A percentile compares a stretch with the other conserved stretches of the same genome.
Conservation (phyloP, 495 filamentous ascomycete genomes). For the Rhypophila decipiens region DNA sequence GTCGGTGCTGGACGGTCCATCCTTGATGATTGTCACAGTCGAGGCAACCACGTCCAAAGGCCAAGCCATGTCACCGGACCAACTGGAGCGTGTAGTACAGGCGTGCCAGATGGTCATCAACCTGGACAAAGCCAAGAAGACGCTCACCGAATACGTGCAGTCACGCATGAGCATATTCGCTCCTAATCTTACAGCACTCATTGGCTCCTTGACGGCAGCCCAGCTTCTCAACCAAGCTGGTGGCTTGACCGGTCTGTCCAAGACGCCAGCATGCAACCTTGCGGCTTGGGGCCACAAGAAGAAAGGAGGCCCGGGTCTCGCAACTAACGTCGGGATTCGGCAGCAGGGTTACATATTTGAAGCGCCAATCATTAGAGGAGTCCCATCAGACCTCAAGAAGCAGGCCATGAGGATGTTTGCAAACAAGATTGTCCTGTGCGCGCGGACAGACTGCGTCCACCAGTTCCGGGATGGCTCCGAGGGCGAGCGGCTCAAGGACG, state of each 20-base stretch:
- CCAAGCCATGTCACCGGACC: conserved; percentile 62
- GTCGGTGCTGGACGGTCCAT: conserved; percentile 75
- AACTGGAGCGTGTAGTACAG: conserved; percentile 66
- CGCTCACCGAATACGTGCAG: conserved; percentile 90
- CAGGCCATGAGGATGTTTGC: conserved; percentile 95
- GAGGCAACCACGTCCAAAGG: conserved; percentile 88
- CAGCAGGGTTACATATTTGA: conserved; percentile 94
- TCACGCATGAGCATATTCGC: conserved; percentile 96
- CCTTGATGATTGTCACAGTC: conserved; percentile 92
- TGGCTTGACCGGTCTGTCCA: conserved; percentile 79
- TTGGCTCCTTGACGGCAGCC: conserved; percentile 91
- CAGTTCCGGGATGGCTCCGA: conserved; percentile 72
- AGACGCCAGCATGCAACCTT: conserved; percentile 89
- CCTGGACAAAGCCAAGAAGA: conserved; percentile 80
- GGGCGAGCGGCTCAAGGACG: conserved; percentile 75
- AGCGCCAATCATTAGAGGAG: conserved; percentile 75
- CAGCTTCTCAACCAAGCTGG: conserved; percentile 92
- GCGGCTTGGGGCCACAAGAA: conserved; percentile 85
- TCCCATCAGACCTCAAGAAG: conserved; percentile 80
- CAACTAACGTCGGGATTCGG: conserved; percentile 86
- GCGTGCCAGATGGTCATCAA: conserved; percentile 84
- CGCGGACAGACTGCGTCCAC: conserved; percentile 83
- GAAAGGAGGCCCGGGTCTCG: conserved; percentile 74
- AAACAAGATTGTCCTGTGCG: conserved; percentile 86
- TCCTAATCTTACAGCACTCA: conserved; percentile 86